Conservation (phyloP, 192 early-diverging fungal genomes). For the Dispira simplex region DNA sequence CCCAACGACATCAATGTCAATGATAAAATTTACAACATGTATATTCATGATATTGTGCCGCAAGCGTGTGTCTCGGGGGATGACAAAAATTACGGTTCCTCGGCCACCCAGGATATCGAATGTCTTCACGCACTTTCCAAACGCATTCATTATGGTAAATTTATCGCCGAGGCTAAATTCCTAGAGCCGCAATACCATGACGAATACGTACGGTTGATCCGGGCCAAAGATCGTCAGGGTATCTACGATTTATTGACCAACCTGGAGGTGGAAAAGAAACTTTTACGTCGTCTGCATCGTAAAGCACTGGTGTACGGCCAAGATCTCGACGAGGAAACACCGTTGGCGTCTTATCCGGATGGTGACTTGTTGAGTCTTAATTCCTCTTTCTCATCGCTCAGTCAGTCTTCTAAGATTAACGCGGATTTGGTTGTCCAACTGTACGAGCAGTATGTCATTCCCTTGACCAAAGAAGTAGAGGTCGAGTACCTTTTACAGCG, state of each 20-base stretch:
- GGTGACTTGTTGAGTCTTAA: background rate
- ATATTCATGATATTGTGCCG: constrained; percentile 67
- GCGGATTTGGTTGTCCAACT: constrained; percentile 74
- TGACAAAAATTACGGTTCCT: constrained; percentile 83
- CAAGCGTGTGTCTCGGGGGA: constrained; percentile 54
- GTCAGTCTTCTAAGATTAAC: constrained; percentile 33
- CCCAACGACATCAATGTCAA: constrained; percentile 82
- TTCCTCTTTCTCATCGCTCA: background rate
- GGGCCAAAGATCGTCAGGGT: constrained; percentile 48
- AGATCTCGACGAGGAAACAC: constrained; percentile 33
- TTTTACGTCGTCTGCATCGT: constrained; percentile 64
- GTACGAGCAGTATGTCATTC: constrained; percentile 93
- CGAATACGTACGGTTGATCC: constrained; percentile 61
- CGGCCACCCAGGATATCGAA: constrained; percentile 88
- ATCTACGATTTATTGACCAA: constrained; percentile 86
- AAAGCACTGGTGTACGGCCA: constrained; percentile 93
- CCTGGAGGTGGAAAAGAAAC: constrained; percentile 59
- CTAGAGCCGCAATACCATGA: constrained; percentile 56
- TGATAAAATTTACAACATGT: constrained; percentile 63
- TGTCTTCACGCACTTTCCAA: constrained; percentile 81
- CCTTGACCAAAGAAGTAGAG: constrained; percentile 92
- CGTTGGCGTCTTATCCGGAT: background rate
- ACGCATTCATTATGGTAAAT: constrained; percentile 96
- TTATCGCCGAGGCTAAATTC: constrained; percentile 96
- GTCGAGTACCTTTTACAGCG: constrained; percentile 78